Percentiles rank a stretch among this genome's conserved stretches.
Conservation (phyloP, 2,329 filamentous ascomycete species). For the Monosporascus sp. region DNA sequence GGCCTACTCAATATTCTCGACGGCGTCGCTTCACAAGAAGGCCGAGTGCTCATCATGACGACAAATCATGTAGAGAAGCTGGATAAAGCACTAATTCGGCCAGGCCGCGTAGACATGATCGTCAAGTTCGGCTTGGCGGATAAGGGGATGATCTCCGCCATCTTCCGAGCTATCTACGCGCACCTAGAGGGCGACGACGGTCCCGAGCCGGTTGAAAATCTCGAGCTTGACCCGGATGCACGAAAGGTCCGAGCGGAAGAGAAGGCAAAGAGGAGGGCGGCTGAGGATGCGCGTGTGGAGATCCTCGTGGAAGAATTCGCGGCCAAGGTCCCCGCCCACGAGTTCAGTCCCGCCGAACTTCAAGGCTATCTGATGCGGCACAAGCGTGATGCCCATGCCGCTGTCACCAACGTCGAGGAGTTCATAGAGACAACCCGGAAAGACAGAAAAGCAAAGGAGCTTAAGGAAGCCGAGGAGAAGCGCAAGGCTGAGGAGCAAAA, state of each 20-base stretch:
- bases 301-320: slow-evolving; percentile 44
- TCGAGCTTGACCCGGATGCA: slow-evolving; percentile 24
- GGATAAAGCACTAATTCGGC: slow-evolving; percentile 57
- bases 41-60: slow-evolving; percentile 59
- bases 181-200: slow-evolving; percentile 43
- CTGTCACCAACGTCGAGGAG: slow-evolving; percentile 38
- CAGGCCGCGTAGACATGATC: slow-evolving; percentile 56
- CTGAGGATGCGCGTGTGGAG: slow-evolving; percentile 35
- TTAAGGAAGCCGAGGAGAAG: slow-evolving; percentile 27
- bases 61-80: slow-evolving; percentile 59
- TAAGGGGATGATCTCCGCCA: slow-evolving; percentile 42
- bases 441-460: slow-evolving; percentile 29
- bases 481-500: slow-evolving; percentile 21
- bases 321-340: slow-evolving; percentile 42
- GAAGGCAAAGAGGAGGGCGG: slow-evolving; percentile 26
- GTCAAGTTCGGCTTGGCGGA: slow-evolving; percentile 53
- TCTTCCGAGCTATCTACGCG: slow-evolving; percentile 55
- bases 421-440: slow-evolving; percentile 46
- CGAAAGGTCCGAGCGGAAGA: slow-evolving; percentile 19
- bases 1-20: slow-evolving; percentile 78
- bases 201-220: slow-evolving; percentile 13
- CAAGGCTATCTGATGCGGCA: slow-evolving; percentile 53
- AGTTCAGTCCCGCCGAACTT: slow-evolving; percentile 57
- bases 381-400: slow-evolving; percentile 46
- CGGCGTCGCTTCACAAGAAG: slow-evolving; percentile 60